A percentile compares a stretch with the other conserved stretches of the same genome.
Evolutionary conservation across 1,139 yeast species (phyloP).

Genomic region (Yamadazyma jaroonii): DNA sequence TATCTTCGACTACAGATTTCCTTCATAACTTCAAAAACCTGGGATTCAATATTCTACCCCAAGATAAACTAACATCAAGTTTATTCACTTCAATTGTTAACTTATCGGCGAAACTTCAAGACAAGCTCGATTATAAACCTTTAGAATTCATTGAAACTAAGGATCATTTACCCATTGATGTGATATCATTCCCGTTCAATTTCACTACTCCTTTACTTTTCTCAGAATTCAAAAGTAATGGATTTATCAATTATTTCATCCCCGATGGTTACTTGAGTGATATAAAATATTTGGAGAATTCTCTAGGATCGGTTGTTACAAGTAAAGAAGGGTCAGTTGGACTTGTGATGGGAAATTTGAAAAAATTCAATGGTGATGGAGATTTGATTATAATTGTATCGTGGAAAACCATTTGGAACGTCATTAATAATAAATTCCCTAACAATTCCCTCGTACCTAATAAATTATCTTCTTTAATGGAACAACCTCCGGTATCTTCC

Average conservation of each 20-base stretch:
- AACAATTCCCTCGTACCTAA: slow-evolving; percentile 4
- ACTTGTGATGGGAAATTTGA: slow-evolving; percentile 49
- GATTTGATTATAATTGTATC: slow-evolving; percentile 50
- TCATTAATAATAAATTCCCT: slow-evolving; percentile 6
- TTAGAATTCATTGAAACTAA: slow-evolving; percentile 8
- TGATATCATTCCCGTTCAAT: slow-evolving; percentile 51
- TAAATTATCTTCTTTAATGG: neutral
- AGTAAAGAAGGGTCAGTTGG: slow-evolving; percentile 31
- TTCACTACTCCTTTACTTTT: slow-evolving; percentile 49
- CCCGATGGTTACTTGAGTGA: slow-evolving; percentile 44
- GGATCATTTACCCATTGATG: slow-evolving; percentile 9
- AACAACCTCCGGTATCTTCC: neutral
- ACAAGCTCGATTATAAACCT: slow-evolving; percentile 7
- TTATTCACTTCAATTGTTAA: slow-evolving; percentile 1
- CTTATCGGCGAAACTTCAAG: slow-evolving; percentile 4
- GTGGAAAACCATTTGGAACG: slow-evolving; percentile 33
- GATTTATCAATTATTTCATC: slow-evolving; percentile 37
- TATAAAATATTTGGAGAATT: slow-evolving; percentile 57
- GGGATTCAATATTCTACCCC: slow-evolving; percentile 31
- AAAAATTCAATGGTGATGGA: slow-evolving; percentile 60
- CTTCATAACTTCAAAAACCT: slow-evolving; percentile 18
- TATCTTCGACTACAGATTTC: slow-evolving; percentile 10
- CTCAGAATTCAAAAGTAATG: slow-evolving; percentile 44
- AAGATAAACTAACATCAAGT: slow-evolving; percentile 13
- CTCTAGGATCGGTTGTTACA: slow-evolving; percentile 56